These are phyloP conservation scores for Arctostaphylos glauca DNA, from an alignment of 148 eudicot species.

Conservation along the genomic window DNA sequence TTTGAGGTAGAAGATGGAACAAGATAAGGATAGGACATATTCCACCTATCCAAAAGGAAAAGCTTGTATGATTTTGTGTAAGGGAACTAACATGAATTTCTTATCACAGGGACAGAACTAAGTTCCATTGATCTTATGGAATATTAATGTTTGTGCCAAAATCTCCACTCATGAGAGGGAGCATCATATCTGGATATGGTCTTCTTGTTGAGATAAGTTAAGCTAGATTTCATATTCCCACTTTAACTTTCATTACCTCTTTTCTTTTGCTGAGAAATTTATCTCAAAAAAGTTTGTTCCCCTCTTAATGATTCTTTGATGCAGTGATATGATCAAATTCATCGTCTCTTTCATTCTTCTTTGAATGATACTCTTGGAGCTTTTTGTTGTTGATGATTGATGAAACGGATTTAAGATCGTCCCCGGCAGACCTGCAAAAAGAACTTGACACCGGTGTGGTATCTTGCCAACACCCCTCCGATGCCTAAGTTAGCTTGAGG, in stretches of 20 bases:
- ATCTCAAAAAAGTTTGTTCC: not conserved
- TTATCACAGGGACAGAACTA: not conserved
- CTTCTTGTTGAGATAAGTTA: not conserved
- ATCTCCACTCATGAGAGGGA: slow-evolving; percentile 2
- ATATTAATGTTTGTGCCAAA: not conserved
- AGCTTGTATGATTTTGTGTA: not conserved
- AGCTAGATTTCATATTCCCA: not conserved
- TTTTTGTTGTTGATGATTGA: too few species aligned
- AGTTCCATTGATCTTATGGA: not conserved
- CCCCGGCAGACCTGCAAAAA: too few species aligned
- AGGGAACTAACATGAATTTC: not conserved
- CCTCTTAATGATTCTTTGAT: not conserved
- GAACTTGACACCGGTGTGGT: too few species aligned
- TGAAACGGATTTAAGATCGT: too few species aligned
- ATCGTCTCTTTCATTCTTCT: too few species aligned
- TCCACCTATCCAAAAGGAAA: not conserved
- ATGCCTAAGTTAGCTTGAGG: too few species aligned
- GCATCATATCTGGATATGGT: not conserved
- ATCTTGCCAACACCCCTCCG: too few species aligned
- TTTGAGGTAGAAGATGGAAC: not conserved
- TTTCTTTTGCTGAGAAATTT: not conserved
- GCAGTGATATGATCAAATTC: too few species aligned
- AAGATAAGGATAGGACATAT: slow-evolving; percentile 7
- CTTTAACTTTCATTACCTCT: not conserved
- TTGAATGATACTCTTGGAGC: too few species aligned